Conservation (phyloP, 2,329 filamentous ascomycete species). For the Penicillium hesseltinei region DNA sequence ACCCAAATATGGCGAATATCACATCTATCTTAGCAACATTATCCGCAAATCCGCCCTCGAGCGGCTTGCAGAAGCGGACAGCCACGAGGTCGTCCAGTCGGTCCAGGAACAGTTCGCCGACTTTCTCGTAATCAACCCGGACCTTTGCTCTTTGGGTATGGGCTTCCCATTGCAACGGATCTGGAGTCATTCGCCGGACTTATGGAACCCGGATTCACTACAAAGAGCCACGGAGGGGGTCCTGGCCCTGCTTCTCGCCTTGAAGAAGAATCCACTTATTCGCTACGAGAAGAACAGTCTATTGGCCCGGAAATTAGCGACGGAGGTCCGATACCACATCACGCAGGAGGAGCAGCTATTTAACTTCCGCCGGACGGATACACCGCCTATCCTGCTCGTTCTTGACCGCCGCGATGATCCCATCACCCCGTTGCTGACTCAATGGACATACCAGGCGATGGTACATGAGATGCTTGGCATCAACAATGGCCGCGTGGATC, state of each 20-base stretch:
- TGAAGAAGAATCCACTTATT: conserved; percentile 97
- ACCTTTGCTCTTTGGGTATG: conserved; percentile 79
- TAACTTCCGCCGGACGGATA: conserved; percentile 92
- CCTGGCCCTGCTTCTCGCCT: conserved; percentile 75
- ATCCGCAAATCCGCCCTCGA: conserved; percentile 95
- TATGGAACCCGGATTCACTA: conserved; percentile 86
- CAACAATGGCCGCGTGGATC: conserved; percentile 87
- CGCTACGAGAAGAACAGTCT: conserved; percentile 89
- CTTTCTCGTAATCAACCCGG: conserved; percentile 91
- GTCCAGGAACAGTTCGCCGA: conserved; percentile 97
- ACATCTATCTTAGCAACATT: conserved; percentile 96
- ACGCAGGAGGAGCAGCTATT: conserved; percentile 96
- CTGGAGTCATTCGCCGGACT: conserved; percentile 78
- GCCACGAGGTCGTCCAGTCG: conserved; percentile 91
- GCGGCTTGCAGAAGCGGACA: conserved; percentile 90
- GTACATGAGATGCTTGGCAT: conserved; percentile 95
- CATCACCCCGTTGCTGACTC: conserved; percentile 87
- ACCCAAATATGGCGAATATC: conserved; percentile 96
- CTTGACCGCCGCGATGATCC: conserved; percentile 92
- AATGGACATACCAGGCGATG: conserved; percentile 99
- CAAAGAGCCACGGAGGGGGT: conserved; percentile 85
- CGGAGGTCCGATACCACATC: conserved; percentile 87
- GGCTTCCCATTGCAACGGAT: conserved; percentile 70
- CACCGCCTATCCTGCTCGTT: conserved; percentile 85
- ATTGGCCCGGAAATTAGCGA: conserved; percentile 86